Evolutionary conservation across 371 early-diverging fungal species (phyloP).

Genomic region (Blakeslea trispora): DNA sequence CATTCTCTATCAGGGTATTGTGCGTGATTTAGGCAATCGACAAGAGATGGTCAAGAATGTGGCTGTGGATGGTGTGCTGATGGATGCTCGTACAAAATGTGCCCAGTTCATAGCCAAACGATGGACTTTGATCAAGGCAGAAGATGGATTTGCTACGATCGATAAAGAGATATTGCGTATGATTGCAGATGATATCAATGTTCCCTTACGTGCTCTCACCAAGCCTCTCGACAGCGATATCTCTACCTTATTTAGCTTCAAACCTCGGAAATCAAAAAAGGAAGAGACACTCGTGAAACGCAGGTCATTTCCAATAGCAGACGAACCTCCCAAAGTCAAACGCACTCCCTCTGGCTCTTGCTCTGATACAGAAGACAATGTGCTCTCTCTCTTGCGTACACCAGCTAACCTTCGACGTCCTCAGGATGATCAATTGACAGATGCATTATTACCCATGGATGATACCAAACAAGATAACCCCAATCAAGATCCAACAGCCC

Average conservation of each 20-base stretch:
- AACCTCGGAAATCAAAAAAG: slow-evolving; percentile 13
- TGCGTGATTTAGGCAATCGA: slow-evolving; percentile 43
- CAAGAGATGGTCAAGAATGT: slow-evolving; percentile 47
- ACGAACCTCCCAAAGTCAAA: background rate
- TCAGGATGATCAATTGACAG: slow-evolving; percentile 6
- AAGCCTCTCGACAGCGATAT: slow-evolving; percentile 32
- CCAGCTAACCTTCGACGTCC: background rate
- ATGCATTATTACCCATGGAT: slow-evolving; percentile 16
- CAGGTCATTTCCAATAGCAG: background rate
- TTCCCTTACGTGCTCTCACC: slow-evolving; percentile 38
- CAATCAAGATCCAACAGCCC: background rate
- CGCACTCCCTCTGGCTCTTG: background rate
- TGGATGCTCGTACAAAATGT: slow-evolving; percentile 31
- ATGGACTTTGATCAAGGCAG: slow-evolving; percentile 41
- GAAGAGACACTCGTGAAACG: background rate
- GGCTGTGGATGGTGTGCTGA: slow-evolving; percentile 41
- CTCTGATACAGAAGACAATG: slow-evolving; percentile 16
- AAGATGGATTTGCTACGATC: slow-evolving; percentile 36
- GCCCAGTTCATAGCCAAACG: slow-evolving; percentile 37
- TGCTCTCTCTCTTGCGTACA: slow-evolving; percentile 2
- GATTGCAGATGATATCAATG: slow-evolving; percentile 44
- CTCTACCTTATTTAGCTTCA: slow-evolving; percentile 28
- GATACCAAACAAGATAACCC: background rate
- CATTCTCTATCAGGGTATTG: slow-evolving; percentile 47
- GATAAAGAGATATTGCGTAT: slow-evolving; percentile 40